Base-by-base conservation (phyloP, 352 stramenopile genomes). In the Globisporangium cystogenes region DNA sequence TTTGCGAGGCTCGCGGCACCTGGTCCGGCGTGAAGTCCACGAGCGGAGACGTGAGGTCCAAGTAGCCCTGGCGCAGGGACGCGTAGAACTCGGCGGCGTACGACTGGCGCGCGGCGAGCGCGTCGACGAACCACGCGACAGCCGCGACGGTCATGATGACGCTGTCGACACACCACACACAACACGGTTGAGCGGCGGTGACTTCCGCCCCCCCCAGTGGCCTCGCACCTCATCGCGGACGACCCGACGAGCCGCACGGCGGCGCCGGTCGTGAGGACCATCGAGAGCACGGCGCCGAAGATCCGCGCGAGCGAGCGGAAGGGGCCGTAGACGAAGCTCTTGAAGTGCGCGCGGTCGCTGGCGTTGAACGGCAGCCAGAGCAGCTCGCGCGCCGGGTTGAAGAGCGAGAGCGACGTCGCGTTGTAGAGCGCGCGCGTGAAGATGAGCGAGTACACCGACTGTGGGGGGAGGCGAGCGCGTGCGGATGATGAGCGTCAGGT, bases 51-150 rank as follows among this genome's bases (percentile, higher is more conserved):
- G 76, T 82, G 27, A 95, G 62, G 59, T 95, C 82, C 31, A 95
- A 48, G 56, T 93, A 90, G 1, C 82, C 84, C 52, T 90, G 77
- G 27, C 86, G 82, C 31, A 95, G 68, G 1, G 84, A 93, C 12
- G 82, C 58, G 56, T 95, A 95, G 49, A 95, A 95, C 57, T 95
- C 84, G 0, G 77, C 70, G 12, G 84, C 80, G 40, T 95, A 95
- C n/a, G 82, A 89, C 35, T 91, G 84, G 29, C 78, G 67, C 0
- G 83, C 83, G 18, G 81, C 83, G 40, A 94, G 57, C 0, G 81
- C 78, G 44, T 90, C 79, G 7, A 87, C 42, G 27, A 88, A 75
- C 81, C 81, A 92, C 8, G 67, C 75, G 41, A 81, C 44, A 1
- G 79, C 77, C 1, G 72, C 67, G 23, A 62, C 62, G 52, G 76